These are phyloP conservation scores for Vigna angularis DNA, from an alignment of 306 rosid species.

Conservation along the genomic window DNA sequence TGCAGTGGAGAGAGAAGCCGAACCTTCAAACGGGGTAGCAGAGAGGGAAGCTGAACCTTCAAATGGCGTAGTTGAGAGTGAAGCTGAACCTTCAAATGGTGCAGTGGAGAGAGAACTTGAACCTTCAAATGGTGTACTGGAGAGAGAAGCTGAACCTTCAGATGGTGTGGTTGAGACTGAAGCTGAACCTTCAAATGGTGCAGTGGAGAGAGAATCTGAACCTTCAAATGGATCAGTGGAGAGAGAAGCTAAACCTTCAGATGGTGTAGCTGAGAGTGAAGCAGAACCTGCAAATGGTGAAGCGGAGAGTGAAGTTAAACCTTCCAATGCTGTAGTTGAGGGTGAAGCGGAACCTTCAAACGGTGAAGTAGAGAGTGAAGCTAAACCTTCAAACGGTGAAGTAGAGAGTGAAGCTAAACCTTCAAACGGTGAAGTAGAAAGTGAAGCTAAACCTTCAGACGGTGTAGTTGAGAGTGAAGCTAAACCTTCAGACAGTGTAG, in stretches of 20 bases:
- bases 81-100: neutral
- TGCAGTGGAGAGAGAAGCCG: neutral
- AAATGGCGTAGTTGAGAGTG: neutral
- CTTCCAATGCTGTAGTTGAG: neutral
- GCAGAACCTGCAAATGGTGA: neutral
- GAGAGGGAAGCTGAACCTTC: neutral
- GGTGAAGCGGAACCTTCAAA: neutral
- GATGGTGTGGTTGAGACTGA: slow-evolving; percentile 10
- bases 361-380: neutral
- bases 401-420: neutral
- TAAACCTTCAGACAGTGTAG: neutral
- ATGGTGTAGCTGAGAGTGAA: neutral
- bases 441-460: slow-evolving; percentile 23
- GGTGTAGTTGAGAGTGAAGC: neutral
- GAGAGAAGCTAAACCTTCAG: neutral
- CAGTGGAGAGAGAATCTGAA: neutral
- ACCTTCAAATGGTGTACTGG: neutral
- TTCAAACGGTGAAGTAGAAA: neutral
- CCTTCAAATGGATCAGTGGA: neutral
- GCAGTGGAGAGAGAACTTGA: neutral
- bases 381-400: neutral
- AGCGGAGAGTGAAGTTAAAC: neutral
- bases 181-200: neutral
- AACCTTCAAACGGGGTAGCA: neutral
- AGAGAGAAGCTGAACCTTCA: neutral